These are phyloP conservation scores for Nicotiana attenuata DNA, from an alignment of 257 asterid genomes.

Conservation along the genomic window DNA sequence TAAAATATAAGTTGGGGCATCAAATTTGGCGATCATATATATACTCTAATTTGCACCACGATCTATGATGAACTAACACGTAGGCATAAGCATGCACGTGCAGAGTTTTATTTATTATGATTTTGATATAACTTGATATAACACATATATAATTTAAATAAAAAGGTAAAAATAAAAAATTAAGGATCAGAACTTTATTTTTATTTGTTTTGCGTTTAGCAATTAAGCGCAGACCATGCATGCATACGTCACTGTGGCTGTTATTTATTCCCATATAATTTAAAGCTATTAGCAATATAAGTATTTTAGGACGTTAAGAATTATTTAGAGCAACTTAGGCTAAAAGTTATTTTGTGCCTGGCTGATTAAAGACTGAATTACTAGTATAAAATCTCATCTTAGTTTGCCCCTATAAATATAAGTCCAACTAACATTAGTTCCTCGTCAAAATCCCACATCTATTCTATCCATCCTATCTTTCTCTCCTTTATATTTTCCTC, in stretches of 20 bases:
- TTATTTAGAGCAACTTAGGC: conserved; percentile 48
- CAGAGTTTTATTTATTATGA: too few species aligned
- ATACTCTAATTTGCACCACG: too few species aligned
- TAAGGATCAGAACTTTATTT: too few species aligned
- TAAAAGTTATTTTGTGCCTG: conserved; percentile 26
- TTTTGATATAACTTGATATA: too few species aligned
- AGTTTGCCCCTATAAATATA: conserved; percentile 59
- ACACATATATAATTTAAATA: too few species aligned
- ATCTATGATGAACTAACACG: too few species aligned
- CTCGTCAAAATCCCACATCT: conserved; percentile 24
- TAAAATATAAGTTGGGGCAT: too few species aligned
- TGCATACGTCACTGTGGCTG: neutral
- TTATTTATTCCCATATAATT: neutral
- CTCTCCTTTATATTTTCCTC: neutral
- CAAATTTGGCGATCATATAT: too few species aligned
- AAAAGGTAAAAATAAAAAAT: too few species aligned
- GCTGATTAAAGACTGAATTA: conserved; percentile 30
- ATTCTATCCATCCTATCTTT: neutral
- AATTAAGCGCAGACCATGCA: neutral
- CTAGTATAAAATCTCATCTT: conserved; percentile 11
- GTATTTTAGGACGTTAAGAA: neutral
- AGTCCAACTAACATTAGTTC: conserved; percentile 36
- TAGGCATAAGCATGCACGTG: too few species aligned
- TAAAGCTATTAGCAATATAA: neutral
- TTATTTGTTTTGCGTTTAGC: too few species aligned